Percentiles rank a stretch among this genome's conserved stretches.
phyloP scores from a whole-genome alignment of 768 basidiomycete genomes.

The Agaricus blazei region DNA sequence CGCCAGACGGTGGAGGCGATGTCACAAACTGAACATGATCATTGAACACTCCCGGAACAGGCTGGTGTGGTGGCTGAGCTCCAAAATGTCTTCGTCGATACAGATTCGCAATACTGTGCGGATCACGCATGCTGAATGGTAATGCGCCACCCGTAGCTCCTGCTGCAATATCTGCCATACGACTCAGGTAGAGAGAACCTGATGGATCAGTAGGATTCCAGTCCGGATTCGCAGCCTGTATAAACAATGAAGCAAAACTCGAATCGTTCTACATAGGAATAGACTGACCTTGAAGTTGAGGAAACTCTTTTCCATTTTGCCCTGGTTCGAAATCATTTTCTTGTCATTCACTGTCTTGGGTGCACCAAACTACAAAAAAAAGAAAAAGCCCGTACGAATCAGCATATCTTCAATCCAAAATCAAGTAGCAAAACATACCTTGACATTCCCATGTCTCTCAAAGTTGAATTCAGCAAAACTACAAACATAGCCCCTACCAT shows the following conservation, averaged over 20 bases:
- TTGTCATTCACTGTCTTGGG: constrained; percentile 64
- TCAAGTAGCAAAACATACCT: constrained; percentile 37
- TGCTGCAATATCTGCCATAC: constrained; percentile 64
- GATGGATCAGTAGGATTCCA: constrained; percentile 93
- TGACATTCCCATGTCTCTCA: constrained; percentile 88
- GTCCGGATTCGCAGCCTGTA: constrained; percentile 87
- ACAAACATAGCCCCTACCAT: constrained; percentile 94
- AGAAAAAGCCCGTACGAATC: background rate
- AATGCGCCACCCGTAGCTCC: constrained; percentile 10
- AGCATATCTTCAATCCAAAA: background rate
- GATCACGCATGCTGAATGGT: constrained; percentile 10
- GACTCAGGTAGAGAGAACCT: constrained; percentile 84
- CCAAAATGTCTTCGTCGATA: constrained; percentile 8
- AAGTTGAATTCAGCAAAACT: constrained; percentile 99
- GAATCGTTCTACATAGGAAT: background rate
- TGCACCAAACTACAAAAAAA: constrained; percentile 67
- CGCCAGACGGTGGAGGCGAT: constrained; percentile 20
- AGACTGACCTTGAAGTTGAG: constrained; percentile 76
- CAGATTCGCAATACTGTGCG: constrained; percentile 13
- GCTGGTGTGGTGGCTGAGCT: constrained; percentile 5
- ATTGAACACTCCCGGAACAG: background rate
- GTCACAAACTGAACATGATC: constrained; percentile 25
- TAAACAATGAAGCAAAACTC: too few species aligned
- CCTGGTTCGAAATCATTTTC: constrained; percentile 80
- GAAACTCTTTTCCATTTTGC: constrained; percentile 99